Evolutionary conservation across 306 rosid genomes (phyloP).

Genomic region (Medicago ruthenica): DNA sequence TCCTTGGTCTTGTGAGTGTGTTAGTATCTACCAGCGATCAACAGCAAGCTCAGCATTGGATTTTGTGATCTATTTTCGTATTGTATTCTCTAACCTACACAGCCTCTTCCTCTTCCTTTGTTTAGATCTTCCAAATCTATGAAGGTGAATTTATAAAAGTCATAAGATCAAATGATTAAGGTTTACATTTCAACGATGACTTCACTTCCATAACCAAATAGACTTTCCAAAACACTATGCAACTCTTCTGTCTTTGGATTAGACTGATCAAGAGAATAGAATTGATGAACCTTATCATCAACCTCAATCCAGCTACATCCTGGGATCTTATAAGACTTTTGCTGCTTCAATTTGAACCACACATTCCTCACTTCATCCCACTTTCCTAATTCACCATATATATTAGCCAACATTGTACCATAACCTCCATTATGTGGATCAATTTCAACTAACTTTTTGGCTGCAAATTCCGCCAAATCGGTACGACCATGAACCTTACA

Average conservation of each 20-base stretch:
- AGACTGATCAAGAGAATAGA: slow-evolving; percentile 66
- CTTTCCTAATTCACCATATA: slow-evolving; percentile 66
- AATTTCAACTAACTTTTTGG: slow-evolving; percentile 62
- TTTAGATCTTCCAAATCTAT: slow-evolving; percentile 32
- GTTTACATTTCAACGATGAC: slow-evolving; percentile 34
- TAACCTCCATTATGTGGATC: slow-evolving; percentile 80
- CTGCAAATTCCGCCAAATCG: slow-evolving; percentile 73
- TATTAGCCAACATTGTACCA: slow-evolving; percentile 64
- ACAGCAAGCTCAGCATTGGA: background rate
- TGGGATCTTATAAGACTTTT: slow-evolving; percentile 63
- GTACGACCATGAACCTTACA: slow-evolving; percentile 71
- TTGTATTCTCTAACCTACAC: background rate
- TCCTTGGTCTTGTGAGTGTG: slow-evolving; percentile 1
- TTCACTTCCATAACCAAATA: slow-evolving; percentile 50
- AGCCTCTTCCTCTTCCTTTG: slow-evolving; percentile 14
- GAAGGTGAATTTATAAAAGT: background rate
- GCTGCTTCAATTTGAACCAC: slow-evolving; percentile 61
- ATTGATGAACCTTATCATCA: slow-evolving; percentile 66
- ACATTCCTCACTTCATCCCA: slow-evolving; percentile 80
- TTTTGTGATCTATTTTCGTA: background rate
- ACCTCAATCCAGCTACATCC: slow-evolving; percentile 91
- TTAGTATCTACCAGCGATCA: background rate
- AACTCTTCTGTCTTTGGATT: slow-evolving; percentile 65
- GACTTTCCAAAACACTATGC: slow-evolving; percentile 53
- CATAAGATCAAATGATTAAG: background rate